Conservation (phyloP, 257 asterid species). For the Lithospermum erythrorhizon region DNA sequence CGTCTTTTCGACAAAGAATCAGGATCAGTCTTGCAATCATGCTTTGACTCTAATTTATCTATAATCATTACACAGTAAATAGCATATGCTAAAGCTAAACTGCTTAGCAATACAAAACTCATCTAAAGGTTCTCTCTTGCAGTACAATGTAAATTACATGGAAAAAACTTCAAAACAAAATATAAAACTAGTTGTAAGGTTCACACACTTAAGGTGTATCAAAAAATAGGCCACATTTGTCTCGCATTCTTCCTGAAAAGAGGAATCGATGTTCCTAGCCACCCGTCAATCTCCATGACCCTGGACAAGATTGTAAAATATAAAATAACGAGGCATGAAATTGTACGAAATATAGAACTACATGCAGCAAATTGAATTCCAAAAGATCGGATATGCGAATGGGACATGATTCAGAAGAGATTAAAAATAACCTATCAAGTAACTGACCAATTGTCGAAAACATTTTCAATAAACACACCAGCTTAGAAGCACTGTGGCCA, state of each 20-base stretch:
- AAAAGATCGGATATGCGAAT: background rate
- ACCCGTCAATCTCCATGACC: background rate
- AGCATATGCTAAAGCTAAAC: background rate
- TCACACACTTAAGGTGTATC: too few relatives aligned
- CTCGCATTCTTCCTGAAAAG: background rate
- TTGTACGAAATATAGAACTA: background rate
- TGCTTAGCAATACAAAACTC: background rate
- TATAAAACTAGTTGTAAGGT: background rate
- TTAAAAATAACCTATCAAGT: too few relatives aligned
- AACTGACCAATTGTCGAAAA: too few relatives aligned
- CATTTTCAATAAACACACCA: background rate
- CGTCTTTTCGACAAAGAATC: too few relatives aligned
- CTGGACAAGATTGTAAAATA: background rate
- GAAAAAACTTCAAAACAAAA: background rate
- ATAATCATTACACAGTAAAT: background rate
- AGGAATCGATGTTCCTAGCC: background rate
- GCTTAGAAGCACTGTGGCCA: background rate
- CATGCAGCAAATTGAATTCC: background rate
- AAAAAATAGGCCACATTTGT: background rate
- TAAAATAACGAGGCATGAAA: background rate
- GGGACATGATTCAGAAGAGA: too few relatives aligned
- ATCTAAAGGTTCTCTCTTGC: background rate
- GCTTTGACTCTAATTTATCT: background rate
- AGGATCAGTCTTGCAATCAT: too few relatives aligned
- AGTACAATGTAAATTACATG: background rate